Evolutionary conservation across 2,329 filamentous ascomycete species (phyloP).

Genomic region (Fusarium pseudoanthophilum): DNA sequence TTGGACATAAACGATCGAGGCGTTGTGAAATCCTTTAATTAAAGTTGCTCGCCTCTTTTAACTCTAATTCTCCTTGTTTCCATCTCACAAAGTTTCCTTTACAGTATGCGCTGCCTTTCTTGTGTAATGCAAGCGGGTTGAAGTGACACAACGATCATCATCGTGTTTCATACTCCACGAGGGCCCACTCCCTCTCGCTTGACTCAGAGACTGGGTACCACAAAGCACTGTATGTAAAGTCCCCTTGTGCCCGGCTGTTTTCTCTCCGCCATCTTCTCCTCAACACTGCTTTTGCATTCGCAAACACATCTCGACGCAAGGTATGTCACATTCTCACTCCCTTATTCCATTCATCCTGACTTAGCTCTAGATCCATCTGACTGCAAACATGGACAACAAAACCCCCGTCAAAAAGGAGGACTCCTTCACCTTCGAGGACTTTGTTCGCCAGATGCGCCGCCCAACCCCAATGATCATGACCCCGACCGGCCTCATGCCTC

Average conservation of each 20-base stretch:
- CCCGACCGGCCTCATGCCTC: not conserved
- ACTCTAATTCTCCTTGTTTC: not conserved
- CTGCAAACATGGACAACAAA: not conserved
- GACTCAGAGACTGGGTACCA: not conserved
- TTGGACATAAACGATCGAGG: fast-evolving
- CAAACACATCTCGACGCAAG: not conserved
- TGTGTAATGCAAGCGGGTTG: fast-evolving
- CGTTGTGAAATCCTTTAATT: fast-evolving
- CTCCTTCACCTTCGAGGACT: not conserved
- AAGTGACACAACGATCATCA: not conserved
- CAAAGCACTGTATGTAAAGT: not conserved
- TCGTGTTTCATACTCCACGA: not conserved
- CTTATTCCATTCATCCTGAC: not conserved
- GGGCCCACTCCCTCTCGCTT: not conserved
- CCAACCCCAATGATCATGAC: not conserved
- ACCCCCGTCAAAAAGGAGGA: too few species aligned
- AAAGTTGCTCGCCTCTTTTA: not conserved
- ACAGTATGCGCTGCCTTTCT: not conserved
- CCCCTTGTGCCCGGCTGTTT: not conserved
- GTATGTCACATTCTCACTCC: not conserved
- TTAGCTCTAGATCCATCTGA: not conserved
- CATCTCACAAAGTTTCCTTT: not conserved
- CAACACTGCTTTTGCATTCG: fast-evolving
- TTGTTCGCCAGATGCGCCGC: not conserved
- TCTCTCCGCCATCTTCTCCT: not conserved